Percentiles rank a stretch among this genome's conserved stretches.
phyloP scores from a whole-genome alignment of 176 grass and related monocot species.

The Carex kokanica region DNA sequence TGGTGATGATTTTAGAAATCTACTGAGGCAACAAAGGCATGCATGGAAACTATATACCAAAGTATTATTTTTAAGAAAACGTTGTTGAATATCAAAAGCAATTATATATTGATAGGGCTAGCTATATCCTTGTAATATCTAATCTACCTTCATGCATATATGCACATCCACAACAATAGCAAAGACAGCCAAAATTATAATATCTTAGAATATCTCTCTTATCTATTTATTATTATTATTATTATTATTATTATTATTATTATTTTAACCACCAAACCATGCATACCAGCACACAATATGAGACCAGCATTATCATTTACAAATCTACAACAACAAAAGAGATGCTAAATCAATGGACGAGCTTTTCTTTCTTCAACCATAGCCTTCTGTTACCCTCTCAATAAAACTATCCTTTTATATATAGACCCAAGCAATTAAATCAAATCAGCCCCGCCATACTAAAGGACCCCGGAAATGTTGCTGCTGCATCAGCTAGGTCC shows the following conservation, averaged over 20 bases:
- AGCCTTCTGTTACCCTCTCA: slow-evolving; percentile 3
- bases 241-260: slow-evolving; percentile 16
- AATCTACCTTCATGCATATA: neutral
- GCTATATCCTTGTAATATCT: neutral
- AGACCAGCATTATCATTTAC: slow-evolving; percentile 10
- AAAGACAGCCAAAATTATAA: neutral
- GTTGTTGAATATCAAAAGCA: neutral
- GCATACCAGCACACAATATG: neutral
- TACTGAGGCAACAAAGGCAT: neutral
- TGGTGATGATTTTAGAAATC: neutral
- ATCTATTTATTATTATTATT: slow-evolving; percentile 10
- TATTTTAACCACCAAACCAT: slow-evolving; percentile 8
- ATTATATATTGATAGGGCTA: neutral
- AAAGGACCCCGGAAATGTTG: neutral
- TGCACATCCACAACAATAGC: neutral
- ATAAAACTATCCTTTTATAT: slow-evolving; percentile 1
- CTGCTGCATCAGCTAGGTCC: slow-evolving; percentile 48
- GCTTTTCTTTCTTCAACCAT: neutral
- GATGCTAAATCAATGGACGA: slow-evolving; percentile 18
- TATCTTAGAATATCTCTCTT: neutral
- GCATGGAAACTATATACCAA: neutral
- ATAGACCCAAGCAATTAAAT: slow-evolving; percentile 21
- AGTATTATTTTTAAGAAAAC: neutral
- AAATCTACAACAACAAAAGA: slow-evolving; percentile 17
- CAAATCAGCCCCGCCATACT: neutral